Percentiles rank a stretch among this genome's conserved stretches.
phyloP scores from a whole-genome alignment of 2,329 filamentous ascomycete genomes.

The Penicillium expansum region DNA sequence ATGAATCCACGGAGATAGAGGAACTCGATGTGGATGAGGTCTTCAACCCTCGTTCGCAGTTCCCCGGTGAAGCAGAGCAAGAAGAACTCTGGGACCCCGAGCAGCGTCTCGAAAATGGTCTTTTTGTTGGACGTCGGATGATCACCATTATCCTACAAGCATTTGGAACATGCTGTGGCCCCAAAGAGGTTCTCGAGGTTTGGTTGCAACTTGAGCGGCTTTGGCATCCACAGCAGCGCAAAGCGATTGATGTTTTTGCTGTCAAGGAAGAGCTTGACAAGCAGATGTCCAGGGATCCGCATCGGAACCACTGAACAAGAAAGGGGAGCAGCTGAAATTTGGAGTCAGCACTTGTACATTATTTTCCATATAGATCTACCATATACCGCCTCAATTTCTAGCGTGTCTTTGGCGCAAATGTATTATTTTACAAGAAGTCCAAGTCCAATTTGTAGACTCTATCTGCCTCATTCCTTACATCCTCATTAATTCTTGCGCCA shows the following conservation, averaged over 20 bases:
- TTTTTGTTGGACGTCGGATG: slow-evolving; percentile 43
- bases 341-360: slow-evolving; percentile 29
- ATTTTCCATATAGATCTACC: slow-evolving; percentile 19
- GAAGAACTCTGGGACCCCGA: slow-evolving; percentile 21
- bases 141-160: slow-evolving; percentile 40
- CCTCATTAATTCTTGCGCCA: not conserved
- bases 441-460: not conserved
- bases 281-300: slow-evolving; percentile 29
- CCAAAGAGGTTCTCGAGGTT: slow-evolving; percentile 36
- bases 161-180: slow-evolving; percentile 39
- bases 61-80: not conserved
- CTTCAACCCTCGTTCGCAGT: slow-evolving; percentile 1
- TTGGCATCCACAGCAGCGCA: slow-evolving; percentile 40
- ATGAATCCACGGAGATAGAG: slow-evolving; percentile 5
- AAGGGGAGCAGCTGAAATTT: not conserved
- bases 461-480: not conserved
- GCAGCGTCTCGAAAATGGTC: slow-evolving; percentile 37
- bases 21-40: slow-evolving; percentile 8
- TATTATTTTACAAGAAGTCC: not conserved
- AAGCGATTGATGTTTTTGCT: slow-evolving; percentile 35
- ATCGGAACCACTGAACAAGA: slow-evolving; percentile 10
- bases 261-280: slow-evolving; percentile 39
- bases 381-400: slow-evolving; percentile 20
- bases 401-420: slow-evolving; percentile 12
- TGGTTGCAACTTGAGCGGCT: slow-evolving; percentile 42